Percentiles rank a stretch among this genome's conserved stretches.
Conservation (phyloP, 257 asterid species). For the Orobanche coerulescens region DNA sequence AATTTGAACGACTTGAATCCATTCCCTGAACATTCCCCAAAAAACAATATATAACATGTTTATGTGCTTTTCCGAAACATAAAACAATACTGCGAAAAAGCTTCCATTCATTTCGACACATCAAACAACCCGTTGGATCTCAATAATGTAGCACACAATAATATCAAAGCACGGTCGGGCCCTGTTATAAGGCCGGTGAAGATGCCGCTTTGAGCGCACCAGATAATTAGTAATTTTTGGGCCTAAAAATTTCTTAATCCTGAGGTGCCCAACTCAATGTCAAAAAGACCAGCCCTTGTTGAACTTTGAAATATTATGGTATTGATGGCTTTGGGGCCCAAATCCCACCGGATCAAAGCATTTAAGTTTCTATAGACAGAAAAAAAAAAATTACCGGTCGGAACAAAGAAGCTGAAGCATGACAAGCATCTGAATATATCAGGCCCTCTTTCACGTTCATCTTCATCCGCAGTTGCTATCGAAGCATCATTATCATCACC, state of each 20-base stretch:
- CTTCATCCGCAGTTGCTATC: slow-evolving; percentile 21
- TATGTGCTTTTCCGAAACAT: neutral
- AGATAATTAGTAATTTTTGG: too few relatives aligned
- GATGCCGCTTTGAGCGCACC: too few relatives aligned
- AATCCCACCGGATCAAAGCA: too few relatives aligned
- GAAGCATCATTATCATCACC: slow-evolving; percentile 27
- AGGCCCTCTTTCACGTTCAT: slow-evolving; percentile 40
- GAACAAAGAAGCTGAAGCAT: slow-evolving; percentile 86
- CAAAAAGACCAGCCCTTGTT: too few relatives aligned
- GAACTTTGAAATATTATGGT: too few relatives aligned
- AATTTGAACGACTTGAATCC: slow-evolving; percentile 44
- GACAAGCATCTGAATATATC: slow-evolving; percentile 82
- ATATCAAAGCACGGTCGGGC: too few relatives aligned
- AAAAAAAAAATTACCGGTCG: slow-evolving; percentile 41
- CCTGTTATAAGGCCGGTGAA: too few relatives aligned
- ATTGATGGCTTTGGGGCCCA: too few relatives aligned
- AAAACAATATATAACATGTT: neutral
- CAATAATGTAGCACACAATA: neutral
- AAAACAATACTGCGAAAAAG: neutral
- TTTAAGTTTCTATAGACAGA: neutral
- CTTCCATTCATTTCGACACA: neutral
- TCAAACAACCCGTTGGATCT: neutral
- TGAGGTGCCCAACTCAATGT: too few relatives aligned
- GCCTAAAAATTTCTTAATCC: too few relatives aligned
- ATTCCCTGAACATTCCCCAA: slow-evolving; percentile 37